Conservation (phyloP, 2,329 filamentous ascomycete genomes). For the Diaporthe vexans region DNA sequence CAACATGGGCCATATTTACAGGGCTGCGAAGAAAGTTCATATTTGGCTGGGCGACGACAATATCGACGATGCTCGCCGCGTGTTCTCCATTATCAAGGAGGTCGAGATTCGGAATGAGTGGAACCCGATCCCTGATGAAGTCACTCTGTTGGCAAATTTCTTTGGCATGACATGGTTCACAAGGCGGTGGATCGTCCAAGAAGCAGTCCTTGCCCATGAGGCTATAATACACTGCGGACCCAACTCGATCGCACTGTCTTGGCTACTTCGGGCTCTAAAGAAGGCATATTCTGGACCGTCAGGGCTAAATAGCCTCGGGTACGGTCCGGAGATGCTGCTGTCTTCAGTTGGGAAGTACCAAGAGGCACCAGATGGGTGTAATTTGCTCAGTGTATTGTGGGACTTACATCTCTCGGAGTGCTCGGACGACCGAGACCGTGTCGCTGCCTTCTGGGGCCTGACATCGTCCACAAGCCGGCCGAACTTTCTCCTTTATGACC, state of each 20-base stretch:
- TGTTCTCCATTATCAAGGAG: neutral
- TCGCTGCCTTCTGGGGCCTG: neutral
- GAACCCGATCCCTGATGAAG: neutral
- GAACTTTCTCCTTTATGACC: neutral
- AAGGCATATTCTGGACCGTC: neutral
- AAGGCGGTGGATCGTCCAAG: neutral
- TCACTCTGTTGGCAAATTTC: neutral
- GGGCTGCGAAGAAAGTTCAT: neutral
- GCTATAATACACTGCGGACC: neutral
- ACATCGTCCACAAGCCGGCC: neutral
- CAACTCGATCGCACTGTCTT: neutral
- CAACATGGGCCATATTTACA: neutral
- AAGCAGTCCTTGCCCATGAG: neutral
- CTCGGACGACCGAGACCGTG: neutral
- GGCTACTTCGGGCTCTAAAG: neutral
- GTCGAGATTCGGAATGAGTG: neutral
- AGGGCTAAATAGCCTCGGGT: neutral
- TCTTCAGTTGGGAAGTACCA: neutral
- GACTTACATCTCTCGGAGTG: neutral
- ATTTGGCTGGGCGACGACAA: neutral
- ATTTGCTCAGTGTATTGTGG: neutral
- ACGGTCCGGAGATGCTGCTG: neutral
- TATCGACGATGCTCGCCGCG: neutral
- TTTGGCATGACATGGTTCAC: neutral
- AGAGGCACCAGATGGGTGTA: neutral